A percentile compares a stretch with the other conserved stretches of the same genome.
phyloP scores from a whole-genome alignment of 257 asterid genomes.

The Craterostigma plantagineum region DNA sequence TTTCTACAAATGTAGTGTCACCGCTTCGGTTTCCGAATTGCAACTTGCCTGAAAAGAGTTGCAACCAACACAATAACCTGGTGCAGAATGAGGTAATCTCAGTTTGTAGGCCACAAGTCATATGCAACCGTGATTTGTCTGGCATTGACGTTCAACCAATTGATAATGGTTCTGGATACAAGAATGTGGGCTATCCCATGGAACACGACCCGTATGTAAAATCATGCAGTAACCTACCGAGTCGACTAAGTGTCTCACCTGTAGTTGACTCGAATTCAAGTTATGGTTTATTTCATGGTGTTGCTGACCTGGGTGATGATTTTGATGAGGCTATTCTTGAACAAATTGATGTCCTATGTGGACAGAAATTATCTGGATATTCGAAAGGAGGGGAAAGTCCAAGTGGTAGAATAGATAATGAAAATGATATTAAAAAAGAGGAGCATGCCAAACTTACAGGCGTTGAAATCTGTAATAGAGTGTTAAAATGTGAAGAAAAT shows the following conservation, averaged over 20 bases:
- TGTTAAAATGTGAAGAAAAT: conserved; percentile 15
- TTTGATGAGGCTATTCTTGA: conserved; percentile 61
- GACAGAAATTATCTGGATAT: conserved; percentile 26
- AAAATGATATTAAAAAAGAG: conserved; percentile 15
- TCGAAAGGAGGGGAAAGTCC: conserved; percentile 16
- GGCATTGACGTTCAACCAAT: too few relatives aligned
- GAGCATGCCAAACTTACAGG: conserved; percentile 12
- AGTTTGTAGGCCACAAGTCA: too few relatives aligned
- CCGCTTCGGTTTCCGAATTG: conserved; percentile 11
- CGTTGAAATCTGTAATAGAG: conserved; percentile 13
- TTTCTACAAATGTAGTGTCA: conserved; percentile 22
- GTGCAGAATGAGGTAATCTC: conserved; percentile 9
- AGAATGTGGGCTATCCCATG: conserved; percentile 7
- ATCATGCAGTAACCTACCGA: conserved; percentile 19
- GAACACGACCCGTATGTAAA: conserved; percentile 11
- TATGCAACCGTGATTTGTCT: conserved; percentile 8
- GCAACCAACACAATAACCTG: conserved; percentile 9
- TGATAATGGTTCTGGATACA: conserved; percentile 12
- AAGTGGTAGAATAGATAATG: conserved; percentile 12
- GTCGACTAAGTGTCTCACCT: too few relatives aligned
- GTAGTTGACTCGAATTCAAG: too few relatives aligned
- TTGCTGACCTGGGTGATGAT: conserved; percentile 21
- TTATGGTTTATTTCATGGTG: neutral
- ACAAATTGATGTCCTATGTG: conserved; percentile 68
- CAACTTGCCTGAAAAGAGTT: conserved; percentile 9